Conservation (phyloP, 345 rosid genomes). For the Sisymbrium altissimum region DNA sequence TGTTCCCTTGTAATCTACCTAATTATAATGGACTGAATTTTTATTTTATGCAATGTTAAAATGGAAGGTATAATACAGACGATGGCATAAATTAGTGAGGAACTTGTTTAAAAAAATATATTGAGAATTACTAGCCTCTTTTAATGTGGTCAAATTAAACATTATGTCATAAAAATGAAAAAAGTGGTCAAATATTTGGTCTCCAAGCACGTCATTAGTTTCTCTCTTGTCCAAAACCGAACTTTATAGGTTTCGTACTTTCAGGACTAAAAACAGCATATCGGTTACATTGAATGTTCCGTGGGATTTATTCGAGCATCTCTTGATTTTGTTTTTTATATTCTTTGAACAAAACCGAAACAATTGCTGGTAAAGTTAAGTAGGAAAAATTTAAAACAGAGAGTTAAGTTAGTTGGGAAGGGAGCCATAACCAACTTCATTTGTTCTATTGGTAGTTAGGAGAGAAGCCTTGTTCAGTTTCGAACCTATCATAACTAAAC, state of each 20-base stretch:
- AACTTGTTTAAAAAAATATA: too few species aligned
- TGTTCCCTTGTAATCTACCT: not conserved
- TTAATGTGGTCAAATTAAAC: constrained; percentile 5
- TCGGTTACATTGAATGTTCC: constrained; percentile 13
- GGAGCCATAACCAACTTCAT: constrained; percentile 21
- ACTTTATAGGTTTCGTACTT: constrained; percentile 26
- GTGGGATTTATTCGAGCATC: not conserved
- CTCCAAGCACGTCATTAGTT: constrained; percentile 15
- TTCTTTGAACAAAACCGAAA: not conserved
- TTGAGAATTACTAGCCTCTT: not conserved
- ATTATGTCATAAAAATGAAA: not conserved
- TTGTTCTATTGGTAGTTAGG: constrained; percentile 31
- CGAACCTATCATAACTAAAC: constrained; percentile 26
- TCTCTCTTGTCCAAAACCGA: constrained; percentile 18
- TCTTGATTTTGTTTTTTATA: not conserved
- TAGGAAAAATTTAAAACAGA: constrained; percentile 12
- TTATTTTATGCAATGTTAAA: not conserved
- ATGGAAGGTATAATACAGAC: not conserved
- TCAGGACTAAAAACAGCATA: constrained; percentile 18
- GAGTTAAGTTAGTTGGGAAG: constrained; percentile 32
- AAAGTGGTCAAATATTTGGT: constrained; percentile 20
- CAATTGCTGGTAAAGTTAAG: constrained; percentile 32
- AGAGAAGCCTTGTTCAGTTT: constrained; percentile 28
- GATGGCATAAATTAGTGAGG: not conserved
- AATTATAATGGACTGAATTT: not conserved